phyloP scores from a whole-genome alignment of 495 filamentous ascomycete species.

The Penicillium manginii region DNA sequence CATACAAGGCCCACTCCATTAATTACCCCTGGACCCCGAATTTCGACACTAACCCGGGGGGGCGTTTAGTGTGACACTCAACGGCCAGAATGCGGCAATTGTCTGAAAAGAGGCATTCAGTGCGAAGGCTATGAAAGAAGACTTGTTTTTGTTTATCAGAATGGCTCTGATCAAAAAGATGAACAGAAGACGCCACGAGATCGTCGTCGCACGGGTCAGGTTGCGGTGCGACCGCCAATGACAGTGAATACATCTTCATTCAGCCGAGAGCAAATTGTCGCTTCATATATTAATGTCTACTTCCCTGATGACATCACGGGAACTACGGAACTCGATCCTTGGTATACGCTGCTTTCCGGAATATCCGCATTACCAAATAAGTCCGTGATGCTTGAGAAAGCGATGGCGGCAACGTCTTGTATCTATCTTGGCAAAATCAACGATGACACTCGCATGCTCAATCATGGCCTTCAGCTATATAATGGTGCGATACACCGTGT shows the following conservation, averaged over 20 bases:
- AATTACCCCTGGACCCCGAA: neutral
- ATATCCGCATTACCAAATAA: constrained; percentile 10
- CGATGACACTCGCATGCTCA: constrained; percentile 7
- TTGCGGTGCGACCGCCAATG: neutral
- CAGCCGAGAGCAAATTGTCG: constrained; percentile 8
- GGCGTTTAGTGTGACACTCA: constrained; percentile 8
- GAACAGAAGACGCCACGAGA: neutral
- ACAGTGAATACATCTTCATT: neutral
- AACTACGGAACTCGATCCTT: constrained; percentile 10
- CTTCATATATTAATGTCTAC: constrained; percentile 6
- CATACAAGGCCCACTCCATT: neutral
- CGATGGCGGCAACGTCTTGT: constrained; percentile 11
- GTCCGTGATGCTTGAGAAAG: constrained; percentile 14
- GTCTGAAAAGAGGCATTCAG: constrained; percentile 7
- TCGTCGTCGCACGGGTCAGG: neutral
- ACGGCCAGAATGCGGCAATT: constrained; percentile 13
- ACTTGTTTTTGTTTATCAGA: constrained; percentile 8
- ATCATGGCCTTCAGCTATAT: constrained; percentile 18
- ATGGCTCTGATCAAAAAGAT: neutral
- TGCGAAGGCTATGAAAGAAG: constrained; percentile 11
- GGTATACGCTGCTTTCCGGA: constrained; percentile 2
- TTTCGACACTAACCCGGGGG: neutral
- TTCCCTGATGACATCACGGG: constrained; percentile 9
- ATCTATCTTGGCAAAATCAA: constrained; percentile 13
- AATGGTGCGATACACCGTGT: constrained; percentile 14